A percentile compares a stretch with the other conserved stretches of the same genome.
These are phyloP conservation scores for Penicillium polonicum DNA, from an alignment of 2,329 filamentous ascomycete genomes.

Conservation along the genomic window DNA sequence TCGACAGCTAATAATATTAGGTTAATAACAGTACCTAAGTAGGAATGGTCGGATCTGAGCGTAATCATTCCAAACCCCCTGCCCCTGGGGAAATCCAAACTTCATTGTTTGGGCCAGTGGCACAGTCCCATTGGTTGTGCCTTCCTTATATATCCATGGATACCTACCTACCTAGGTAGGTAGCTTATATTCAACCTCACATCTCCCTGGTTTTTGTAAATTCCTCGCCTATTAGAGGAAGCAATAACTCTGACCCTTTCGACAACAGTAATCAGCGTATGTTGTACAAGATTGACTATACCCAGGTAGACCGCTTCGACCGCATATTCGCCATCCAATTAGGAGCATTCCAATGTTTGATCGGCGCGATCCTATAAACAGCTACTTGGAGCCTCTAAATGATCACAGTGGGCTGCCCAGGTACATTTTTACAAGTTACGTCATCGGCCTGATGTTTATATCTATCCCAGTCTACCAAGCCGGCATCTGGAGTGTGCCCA, in stretches of 20 bases:
- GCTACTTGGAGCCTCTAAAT: conserved; percentile 56
- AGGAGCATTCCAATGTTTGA: conserved; percentile 56
- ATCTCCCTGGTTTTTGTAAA: neutral
- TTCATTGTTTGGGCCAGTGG: neutral
- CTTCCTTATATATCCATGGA: neutral
- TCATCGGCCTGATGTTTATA: conserved; percentile 49
- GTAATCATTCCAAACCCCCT: neutral
- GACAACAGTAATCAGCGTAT: conserved; percentile 51
- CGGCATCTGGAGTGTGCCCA: conserved; percentile 53
- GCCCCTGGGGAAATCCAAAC: neutral
- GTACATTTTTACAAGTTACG: conserved; percentile 47
- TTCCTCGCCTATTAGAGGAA: neutral
- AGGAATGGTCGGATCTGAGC: neutral
- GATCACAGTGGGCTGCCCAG: conserved; percentile 55
- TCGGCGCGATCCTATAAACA: conserved; percentile 61
- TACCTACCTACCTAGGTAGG: neutral
- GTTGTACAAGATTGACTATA: conserved; percentile 53
- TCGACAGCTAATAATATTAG: neutral
- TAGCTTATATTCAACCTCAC: neutral
- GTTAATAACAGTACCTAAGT: too few species aligned
- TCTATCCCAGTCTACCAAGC: conserved; percentile 63
- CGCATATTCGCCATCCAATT: conserved; percentile 60
- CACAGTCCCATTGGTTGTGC: neutral
- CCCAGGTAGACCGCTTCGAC: conserved; percentile 56
- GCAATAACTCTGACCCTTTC: neutral